Evolutionary conservation across 2,329 filamentous ascomycete species (phyloP), one percentile per base, ranked within the genome.

Genomic region (Colletotrichum sp.): DNA sequence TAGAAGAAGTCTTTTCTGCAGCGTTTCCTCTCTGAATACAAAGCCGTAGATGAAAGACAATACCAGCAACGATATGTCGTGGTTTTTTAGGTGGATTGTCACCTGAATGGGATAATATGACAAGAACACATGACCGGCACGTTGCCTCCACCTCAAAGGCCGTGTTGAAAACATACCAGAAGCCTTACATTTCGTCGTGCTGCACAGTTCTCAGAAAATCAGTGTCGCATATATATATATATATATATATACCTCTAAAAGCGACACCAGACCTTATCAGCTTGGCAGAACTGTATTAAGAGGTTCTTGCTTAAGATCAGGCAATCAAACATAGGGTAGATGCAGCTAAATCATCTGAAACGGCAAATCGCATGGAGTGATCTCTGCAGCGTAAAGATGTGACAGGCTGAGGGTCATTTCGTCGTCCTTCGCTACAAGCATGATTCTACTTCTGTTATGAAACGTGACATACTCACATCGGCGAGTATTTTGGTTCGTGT

Each of bases 281-380:
- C 8, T 49, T 21, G n/a, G n/a, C 1, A 44, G 10, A 49, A 3
- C 10, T 49, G n/a, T 1, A 49, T 21, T 13, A 21, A 21, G 10
- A 21, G 44, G 44, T 21, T 49, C 2, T 0, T 21, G 10, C n/a
- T 21, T 13, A 49, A 49, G 44, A 21, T 49, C 44, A 13, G n/a
- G 1, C 6, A 49, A 1, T 49, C 1, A 49, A 49, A 49, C 4
- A 13, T 0, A 21, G n/a, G 6, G n/a, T 2, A 49, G 18, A 21
- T 49, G 18, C n/a, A 21, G n/a, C 18, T 49, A 1, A 3, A 49
- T 49, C n/a, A 1, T 49, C 0, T 49, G 0, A 7, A 49, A 49
- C 5, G 44, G 1, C 10, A 6, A 13, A 21, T 21, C 0, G 10
- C 1, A 4, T 2, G 5, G 0, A 6, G 39, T 3, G 2, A 44